Base-by-base conservation (phyloP, 1,284 basidiomycete genomes). In the Sanghuangporus baumii region DNA sequence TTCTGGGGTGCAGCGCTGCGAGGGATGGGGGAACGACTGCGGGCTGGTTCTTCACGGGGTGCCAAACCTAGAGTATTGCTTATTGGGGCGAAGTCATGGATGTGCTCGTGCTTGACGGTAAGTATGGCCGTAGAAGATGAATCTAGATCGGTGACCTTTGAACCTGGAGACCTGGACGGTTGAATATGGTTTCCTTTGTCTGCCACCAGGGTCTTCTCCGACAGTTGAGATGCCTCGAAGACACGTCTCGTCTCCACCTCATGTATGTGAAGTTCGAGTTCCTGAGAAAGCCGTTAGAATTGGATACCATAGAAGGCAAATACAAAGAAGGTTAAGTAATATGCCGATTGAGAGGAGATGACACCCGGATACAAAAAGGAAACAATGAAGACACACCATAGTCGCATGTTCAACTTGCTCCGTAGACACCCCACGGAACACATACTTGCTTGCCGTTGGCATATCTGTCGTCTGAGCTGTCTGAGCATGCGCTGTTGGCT, bases 11-110 rank as follows among this genome's bases (percentile, higher is more conserved):
- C 31, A 11, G 57, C 58, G 20, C 20, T 62, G 6, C 56, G 26
- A 14, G 48, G 61, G 23, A 58, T 37, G 16, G 61, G 61, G 18
- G 61, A 62, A 20, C 61, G 61, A 38, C 18, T 43, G 8, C 61
- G 61, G 1, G 34, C 34, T n/a, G 38, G 50, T 34, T 16, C 52
- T 43, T 26, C 51, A 5, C 20, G 23, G 4, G 20, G 11, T 14
- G 20, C 18, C 37, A n/a, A 12, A 36, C 14, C 23, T 18, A 40
- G 14, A 11, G 47, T 40, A 12, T 18, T 40, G 9, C 11, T 38
- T 16, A 23, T 9, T 20, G 47, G 34, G 36, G 55, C 7, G 55
- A 26, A 41, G 16, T 26, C 31, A 7, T 47, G 26, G 14, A 37
- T 20, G n/a, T 12, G 11, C 14, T 47, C 46, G 38, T 50, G 47